Base-by-base conservation (phyloP, 148 eudicot genomes). In the Amaranthus cruentus region DNA sequence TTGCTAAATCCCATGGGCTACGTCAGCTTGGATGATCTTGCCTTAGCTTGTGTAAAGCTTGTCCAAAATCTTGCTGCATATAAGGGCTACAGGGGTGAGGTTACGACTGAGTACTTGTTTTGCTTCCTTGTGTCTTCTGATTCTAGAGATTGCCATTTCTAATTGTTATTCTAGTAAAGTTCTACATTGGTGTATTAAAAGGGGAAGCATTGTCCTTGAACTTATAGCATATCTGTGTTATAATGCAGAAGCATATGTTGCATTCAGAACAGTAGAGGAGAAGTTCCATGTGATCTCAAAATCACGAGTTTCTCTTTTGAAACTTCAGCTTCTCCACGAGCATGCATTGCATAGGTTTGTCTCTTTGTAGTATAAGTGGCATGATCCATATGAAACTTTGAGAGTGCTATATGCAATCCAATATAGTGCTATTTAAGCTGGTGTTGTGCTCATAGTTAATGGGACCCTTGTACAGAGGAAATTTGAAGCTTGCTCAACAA, bases 271-370 rank as follows among this genome's bases (percentile, higher is more conserved):
- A 73, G 92, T 93, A 62, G 99, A 96, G 77, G 82, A 85, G 77
- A 88, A 86, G 90, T 96, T 90, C 76, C 67, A 80, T 47, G 88
- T 87, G 72, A 86, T 90, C 76, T 92, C 99, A 61, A 90, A 90
- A 78, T 88, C 96, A 80, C 83, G 88, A 78, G 84, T 92, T 64
- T 77, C 83, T 67, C 79, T 88, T 62, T 82, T 96, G 73, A 96
- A 92, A 75, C 84, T 95, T 71, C 98, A 95, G 85, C 86, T 95
- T 77, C 90, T 95, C 49, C 98, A 95, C 78, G 96, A 95, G 82
- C 88, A 69, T 54, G 97, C 98, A 67, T 82, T 95, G 77, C 97
- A 95, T 77, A 78, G 91, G 98, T 95, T n/a, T 66, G 66, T 72
- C 56, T 80, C 57, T 66, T 49, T 52, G 68, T 28, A 28, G 51